Percentiles rank a stretch among this genome's conserved stretches.
Conservation (phyloP, 2,329 filamentous ascomycete genomes). For the Aureobasidium lini region DNA sequence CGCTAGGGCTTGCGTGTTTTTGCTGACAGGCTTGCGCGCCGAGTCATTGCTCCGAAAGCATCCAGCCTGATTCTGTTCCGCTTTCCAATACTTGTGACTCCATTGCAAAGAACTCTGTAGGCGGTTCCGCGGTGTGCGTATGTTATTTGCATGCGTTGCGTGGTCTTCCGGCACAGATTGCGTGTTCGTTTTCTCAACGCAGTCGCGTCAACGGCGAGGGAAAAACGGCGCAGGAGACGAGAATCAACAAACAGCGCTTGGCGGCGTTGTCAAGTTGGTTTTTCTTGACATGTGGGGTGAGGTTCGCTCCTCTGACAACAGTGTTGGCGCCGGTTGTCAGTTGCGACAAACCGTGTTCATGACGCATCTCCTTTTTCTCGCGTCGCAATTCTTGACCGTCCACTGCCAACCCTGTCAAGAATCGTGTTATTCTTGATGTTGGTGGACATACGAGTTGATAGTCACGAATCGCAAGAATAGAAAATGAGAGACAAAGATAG, state of each 20-base stretch:
- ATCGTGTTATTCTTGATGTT: neutral
- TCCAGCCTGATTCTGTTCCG: neutral
- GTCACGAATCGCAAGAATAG: neutral
- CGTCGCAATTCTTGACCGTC: neutral
- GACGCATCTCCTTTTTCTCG: neutral
- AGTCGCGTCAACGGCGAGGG: neutral
- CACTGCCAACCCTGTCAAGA: neutral
- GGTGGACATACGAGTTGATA: neutral
- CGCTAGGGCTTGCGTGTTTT: conserved; percentile 8
- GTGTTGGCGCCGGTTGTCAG: neutral
- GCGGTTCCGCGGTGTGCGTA: neutral
- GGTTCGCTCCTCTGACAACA: conserved; percentile 4
- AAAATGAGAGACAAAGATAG: neutral
- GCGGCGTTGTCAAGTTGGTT: neutral
- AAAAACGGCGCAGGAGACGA: neutral
- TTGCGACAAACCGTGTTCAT: neutral
- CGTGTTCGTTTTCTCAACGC: conserved; percentile 3
- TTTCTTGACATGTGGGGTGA: neutral
- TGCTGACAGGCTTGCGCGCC: neutral
- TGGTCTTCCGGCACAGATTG: conserved; percentile 3
- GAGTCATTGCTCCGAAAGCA: neutral
- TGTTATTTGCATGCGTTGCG: neutral
- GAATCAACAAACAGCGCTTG: neutral
- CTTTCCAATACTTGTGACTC: neutral
- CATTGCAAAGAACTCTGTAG: neutral